phyloP scores from a whole-genome alignment of 164 flowering plant species.

The Kalanchoe fedtschenkoi region DNA sequence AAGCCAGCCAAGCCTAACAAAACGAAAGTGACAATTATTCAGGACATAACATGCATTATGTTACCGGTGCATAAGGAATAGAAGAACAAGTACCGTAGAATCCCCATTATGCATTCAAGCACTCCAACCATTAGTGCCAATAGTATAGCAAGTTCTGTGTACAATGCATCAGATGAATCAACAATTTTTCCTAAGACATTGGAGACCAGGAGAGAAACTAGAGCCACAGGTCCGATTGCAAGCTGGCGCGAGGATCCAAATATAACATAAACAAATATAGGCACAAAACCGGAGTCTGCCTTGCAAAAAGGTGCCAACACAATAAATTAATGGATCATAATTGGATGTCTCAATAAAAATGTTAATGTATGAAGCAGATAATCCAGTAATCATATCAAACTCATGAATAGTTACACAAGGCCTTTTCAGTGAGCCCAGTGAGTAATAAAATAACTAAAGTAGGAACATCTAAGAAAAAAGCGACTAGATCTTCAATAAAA shows the following conservation, averaged over 20 bases:
- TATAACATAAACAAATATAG: slow-evolving; percentile 82
- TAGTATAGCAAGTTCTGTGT: slow-evolving; percentile 86
- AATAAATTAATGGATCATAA: slow-evolving; percentile 5
- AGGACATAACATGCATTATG: not conserved
- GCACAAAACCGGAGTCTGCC: slow-evolving; percentile 84
- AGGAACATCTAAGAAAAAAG: not conserved
- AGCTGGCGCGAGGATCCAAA: slow-evolving; percentile 98
- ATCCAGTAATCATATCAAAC: not conserved
- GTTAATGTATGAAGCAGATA: not conserved
- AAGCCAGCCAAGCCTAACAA: slow-evolving; percentile 85
- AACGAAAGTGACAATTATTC: not conserved
- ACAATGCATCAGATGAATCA: slow-evolving; percentile 60
- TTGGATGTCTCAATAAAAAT: not conserved
- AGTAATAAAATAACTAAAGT: not conserved
- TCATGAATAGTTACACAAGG: not conserved
- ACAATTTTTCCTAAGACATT: slow-evolving; percentile 65
- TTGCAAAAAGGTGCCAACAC: slow-evolving; percentile 11
- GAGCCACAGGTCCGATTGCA: slow-evolving; percentile 97
- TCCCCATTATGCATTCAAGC: slow-evolving; percentile 82
- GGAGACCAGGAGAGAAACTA: slow-evolving; percentile 90
- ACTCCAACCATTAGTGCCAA: slow-evolving; percentile 95
- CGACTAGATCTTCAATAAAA: not conserved
- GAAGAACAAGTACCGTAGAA: slow-evolving; percentile 47
- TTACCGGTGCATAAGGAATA: slow-evolving; percentile 1
- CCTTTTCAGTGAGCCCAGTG: not conserved